phyloP scores from a whole-genome alignment of 176 grass and related monocot species.

The Echinochloa phyllopogon region DNA sequence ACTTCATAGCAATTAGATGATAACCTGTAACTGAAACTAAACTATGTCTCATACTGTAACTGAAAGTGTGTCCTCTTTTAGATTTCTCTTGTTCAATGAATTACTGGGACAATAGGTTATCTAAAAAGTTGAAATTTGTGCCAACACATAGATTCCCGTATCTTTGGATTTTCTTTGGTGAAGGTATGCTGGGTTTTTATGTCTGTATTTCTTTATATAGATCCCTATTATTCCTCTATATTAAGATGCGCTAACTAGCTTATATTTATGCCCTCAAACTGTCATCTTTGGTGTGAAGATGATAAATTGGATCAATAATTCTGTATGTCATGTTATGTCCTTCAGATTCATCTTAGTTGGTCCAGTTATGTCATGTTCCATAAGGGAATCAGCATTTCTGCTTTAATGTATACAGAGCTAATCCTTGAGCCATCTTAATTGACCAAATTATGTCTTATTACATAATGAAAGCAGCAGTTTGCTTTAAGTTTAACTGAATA shows the following conservation, averaged over 20 bases:
- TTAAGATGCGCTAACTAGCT: not conserved
- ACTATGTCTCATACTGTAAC: not conserved
- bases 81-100: conserved; percentile 5
- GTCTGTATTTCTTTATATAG: not conserved
- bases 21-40: conserved; percentile 8
- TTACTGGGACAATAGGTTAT: conserved; percentile 6
- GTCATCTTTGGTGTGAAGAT: not conserved
- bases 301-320: not conserved
- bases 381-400: not conserved
- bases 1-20: conserved; percentile 10
- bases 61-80: conserved; percentile 12
- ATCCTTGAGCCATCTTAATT: conserved; percentile 7
- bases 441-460: not conserved
- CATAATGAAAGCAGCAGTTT: not conserved
- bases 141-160: not conserved
- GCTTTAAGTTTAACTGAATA: not conserved
- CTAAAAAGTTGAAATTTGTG: not conserved
- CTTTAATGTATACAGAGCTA: not conserved
- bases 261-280: not conserved
- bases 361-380: not conserved
- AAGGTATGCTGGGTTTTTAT: not conserved
- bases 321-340: not conserved
- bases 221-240: not conserved
- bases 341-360: conserved; percentile 5
- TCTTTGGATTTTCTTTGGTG: not conserved